Conservation (phyloP, 2,329 filamentous ascomycete genomes). For the Dendryphion nanum region DNA sequence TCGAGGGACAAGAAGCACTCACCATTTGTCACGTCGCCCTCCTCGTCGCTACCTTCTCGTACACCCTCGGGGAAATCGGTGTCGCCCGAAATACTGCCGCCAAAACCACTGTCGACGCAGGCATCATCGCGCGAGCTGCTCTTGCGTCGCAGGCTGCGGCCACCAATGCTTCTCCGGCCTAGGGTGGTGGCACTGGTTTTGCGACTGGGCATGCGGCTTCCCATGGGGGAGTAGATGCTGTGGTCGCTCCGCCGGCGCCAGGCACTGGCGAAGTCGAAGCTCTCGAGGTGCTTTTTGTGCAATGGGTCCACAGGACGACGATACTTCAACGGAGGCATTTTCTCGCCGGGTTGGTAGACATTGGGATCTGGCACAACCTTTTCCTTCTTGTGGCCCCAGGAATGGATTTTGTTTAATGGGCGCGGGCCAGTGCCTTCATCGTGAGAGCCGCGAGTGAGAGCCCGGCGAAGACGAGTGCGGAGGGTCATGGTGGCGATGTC, state of each 20-base stretch:
- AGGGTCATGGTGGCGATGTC: slow-evolving; percentile 41
- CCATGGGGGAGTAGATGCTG: slow-evolving; percentile 50
- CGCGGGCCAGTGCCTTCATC: slow-evolving; percentile 15
- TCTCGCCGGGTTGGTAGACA: slow-evolving; percentile 52
- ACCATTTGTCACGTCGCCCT: slow-evolving; percentile 47
- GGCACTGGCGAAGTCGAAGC: slow-evolving; percentile 47
- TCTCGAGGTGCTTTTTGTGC: slow-evolving; percentile 51
- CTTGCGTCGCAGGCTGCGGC: no score
- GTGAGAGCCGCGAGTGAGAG: slow-evolving; percentile 39
- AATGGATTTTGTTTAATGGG: slow-evolving; percentile 21
- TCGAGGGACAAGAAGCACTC: slow-evolving; percentile 13
- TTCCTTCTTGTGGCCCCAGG: slow-evolving; percentile 14
- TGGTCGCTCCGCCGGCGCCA: slow-evolving; percentile 47
- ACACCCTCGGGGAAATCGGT: slow-evolving; percentile 30
- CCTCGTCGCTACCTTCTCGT: slow-evolving; percentile 46
- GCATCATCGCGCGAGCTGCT: slow-evolving; percentile 38
- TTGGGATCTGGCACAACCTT: slow-evolving; percentile 41
- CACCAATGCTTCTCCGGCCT: slow-evolving; percentile 26
- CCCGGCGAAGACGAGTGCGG: slow-evolving; percentile 46
- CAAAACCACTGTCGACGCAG: slow-evolving; percentile 36
- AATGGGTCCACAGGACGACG: slow-evolving; percentile 49
- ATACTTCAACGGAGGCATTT: slow-evolving; percentile 53
- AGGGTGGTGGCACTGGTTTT: slow-evolving; percentile 32
- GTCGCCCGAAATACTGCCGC: slow-evolving; percentile 31
- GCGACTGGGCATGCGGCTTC: slow-evolving; percentile 45